Evolutionary conservation across 2,329 filamentous ascomycete species (phyloP).

Genomic region (Fusarium sacchari): DNA sequence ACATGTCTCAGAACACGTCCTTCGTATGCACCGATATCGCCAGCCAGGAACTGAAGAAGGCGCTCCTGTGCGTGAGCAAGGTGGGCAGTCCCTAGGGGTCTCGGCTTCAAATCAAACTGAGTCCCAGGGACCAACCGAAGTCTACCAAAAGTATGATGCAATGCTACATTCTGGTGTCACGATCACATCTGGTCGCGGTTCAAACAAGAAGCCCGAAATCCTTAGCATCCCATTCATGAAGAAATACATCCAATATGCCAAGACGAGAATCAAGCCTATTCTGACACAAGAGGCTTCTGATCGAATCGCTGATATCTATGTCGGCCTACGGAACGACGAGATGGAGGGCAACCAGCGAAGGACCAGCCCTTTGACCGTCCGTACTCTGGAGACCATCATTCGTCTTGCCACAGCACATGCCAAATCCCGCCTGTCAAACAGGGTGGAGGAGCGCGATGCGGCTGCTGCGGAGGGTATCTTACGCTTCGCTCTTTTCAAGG

Average conservation of each 20-base stretch:
- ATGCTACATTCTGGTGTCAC: conserved; percentile 96
- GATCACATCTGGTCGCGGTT: conserved; percentile 76
- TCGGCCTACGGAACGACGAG: conserved; percentile 93
- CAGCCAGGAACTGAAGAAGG: conserved; percentile 94
- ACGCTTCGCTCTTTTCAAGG: conserved; percentile 96
- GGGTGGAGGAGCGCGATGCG: conserved; percentile 91
- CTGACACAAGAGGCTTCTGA: conserved; percentile 92
- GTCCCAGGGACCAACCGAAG: conserved; percentile 80
- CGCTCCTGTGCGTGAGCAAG: conserved; percentile 89
- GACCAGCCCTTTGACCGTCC: conserved; percentile 94
- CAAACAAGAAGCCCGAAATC: conserved; percentile 83
- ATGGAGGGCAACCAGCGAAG: conserved; percentile 93
- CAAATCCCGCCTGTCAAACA: conserved; percentile 86
- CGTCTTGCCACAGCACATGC: conserved; percentile 96
- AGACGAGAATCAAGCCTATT: conserved; percentile 87
- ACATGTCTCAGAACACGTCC: conserved; percentile 92
- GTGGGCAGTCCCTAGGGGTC: conserved; percentile 84
- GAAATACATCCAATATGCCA: conserved; percentile 99
- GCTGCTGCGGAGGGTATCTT: conserved; percentile 88
- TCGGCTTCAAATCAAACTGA: conserved; percentile 82
- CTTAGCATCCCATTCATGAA: conserved; percentile 98
- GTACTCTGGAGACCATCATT: conserved; percentile 97
- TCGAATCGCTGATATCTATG: conserved; percentile 90
- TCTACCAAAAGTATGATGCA: conserved; percentile 95
- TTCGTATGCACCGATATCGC: conserved; percentile 96